Conservation (phyloP, 2,329 filamentous ascomycete genomes). For the Aureobasidium leucospermi region DNA sequence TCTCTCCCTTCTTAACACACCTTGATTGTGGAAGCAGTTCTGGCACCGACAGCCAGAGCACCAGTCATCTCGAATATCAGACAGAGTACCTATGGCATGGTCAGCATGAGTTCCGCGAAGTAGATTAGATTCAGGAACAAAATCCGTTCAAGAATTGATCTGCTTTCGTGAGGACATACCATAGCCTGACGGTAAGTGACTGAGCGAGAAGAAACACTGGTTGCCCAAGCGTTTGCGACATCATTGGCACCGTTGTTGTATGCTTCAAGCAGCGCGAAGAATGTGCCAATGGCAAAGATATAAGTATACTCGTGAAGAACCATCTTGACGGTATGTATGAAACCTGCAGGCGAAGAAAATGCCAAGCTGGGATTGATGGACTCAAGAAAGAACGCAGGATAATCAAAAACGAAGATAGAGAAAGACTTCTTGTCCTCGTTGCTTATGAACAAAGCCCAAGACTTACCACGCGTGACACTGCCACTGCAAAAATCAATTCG, state of each 20-base stretch:
- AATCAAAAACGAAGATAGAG: neutral
- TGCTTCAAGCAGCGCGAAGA: conserved; percentile 60
- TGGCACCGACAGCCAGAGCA: conserved; percentile 45
- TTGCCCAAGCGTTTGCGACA: conserved; percentile 50
- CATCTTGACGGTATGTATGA: conserved; percentile 14
- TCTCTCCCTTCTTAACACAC: too few species aligned
- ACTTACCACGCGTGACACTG: neutral
- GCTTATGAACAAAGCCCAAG: conserved; percentile 4
- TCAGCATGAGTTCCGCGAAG: neutral
- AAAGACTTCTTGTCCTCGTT: neutral
- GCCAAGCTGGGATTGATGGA: neutral
- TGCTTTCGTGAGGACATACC: neutral
- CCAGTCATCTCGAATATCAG: conserved; percentile 45
- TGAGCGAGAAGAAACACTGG: conserved; percentile 44
- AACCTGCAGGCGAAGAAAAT: neutral
- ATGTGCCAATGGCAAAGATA: conserved; percentile 55
- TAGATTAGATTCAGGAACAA: too few species aligned
- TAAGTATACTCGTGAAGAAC: conserved; percentile 52
- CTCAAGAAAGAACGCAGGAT: neutral
- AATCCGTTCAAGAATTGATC: too few species aligned
- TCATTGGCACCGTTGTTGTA: conserved; percentile 58
- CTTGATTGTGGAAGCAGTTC: conserved; percentile 37
- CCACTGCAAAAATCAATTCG: conserved; percentile 7
- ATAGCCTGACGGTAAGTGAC: conserved; percentile 47
- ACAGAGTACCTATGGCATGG: conserved; percentile 30